Evolutionary conservation across 2,329 filamentous ascomycete genomes (phyloP), one percentile per base, ranked within the genome.

Genomic region (Nothophoma quercina): DNA sequence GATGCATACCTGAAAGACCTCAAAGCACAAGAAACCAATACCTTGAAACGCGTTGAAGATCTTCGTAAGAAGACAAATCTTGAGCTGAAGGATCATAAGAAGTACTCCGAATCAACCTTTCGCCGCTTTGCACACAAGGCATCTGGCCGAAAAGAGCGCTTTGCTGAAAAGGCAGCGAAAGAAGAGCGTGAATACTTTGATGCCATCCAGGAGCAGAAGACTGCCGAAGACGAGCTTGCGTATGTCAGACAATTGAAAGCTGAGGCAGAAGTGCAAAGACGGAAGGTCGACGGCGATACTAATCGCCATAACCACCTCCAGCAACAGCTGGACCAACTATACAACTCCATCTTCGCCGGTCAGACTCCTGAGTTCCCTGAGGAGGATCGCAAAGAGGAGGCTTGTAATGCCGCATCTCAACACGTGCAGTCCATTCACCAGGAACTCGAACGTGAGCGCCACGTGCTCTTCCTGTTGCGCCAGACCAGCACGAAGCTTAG

Each of bases 121-220:
- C 62, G 65, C 3, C 67, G 68, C 32, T 63, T 72, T 36, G 65
- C 69, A 1, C 68, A 73, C 50, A 71, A 67, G 45, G 68, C 69
- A 3, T 59, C 56, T 6, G 70, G 69, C 4, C 59, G 59, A 8
- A 68, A 66, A 32, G 59, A 68, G 7, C 56, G 52, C 7, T 73
- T 71, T 33, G 62, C 39, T 4, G 64, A 67, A 9, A 71, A 74
- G 49, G 68, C 69, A 7, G 68, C 63, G 0, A 72, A 71, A 42
- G 70, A 73, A 57, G 70, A 73, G 33, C 62, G 65, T 7, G 69
- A 72, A 39, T 73, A 72, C 50, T 72, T 71, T 16, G 65, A 72
- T 8, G 70, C 69, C 1, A 67, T 72, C 22, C 67, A 70, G 46
- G 59, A 55, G 22, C 69, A 71, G 38, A 71, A 70, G 51, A 59